phyloP scores from a whole-genome alignment of 1,284 basidiomycete species.

The Pseudozyma sp. region DNA sequence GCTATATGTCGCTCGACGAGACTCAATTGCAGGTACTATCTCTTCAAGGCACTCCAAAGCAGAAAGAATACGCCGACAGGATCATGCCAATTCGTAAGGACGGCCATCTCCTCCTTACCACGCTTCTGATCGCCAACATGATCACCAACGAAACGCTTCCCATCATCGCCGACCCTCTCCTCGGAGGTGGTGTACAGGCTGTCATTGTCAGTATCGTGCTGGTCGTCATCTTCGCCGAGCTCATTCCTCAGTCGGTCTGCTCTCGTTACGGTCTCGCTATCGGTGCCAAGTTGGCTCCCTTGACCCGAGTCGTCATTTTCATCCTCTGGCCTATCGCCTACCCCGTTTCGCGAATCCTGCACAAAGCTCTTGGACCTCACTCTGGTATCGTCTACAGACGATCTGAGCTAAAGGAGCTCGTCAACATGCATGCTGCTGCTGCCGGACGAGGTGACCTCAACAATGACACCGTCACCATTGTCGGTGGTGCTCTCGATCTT shows the following conservation, averaged over 20 bases:
- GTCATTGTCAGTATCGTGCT: constrained; percentile 66
- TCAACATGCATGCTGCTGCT: constrained; percentile 77
- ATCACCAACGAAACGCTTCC: constrained; percentile 76
- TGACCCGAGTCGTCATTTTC: constrained; percentile 65
- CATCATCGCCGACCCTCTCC: constrained; percentile 85
- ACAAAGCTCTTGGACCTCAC: constrained; percentile 68
- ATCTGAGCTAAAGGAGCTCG: constrained; percentile 78
- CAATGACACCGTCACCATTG: constrained; percentile 80
- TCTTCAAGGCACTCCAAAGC: constrained; percentile 83
- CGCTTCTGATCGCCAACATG: constrained; percentile 68
- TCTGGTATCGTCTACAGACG: constrained; percentile 67
- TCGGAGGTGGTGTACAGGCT: constrained; percentile 84
- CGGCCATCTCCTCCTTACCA: constrained; percentile 66
- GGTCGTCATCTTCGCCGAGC: constrained; percentile 80
- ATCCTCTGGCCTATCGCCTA: constrained; percentile 68
- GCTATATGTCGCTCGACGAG: constrained; percentile 93
- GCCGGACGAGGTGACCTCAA: constrained; percentile 76
- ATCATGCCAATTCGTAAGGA: constrained; percentile 85
- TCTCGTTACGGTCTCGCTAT: constrained; percentile 69
- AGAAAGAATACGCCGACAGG: constrained; percentile 82
- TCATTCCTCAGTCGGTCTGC: constrained; percentile 79
- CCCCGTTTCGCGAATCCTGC: constrained; percentile 68
- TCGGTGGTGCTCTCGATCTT: constrained; percentile 79
- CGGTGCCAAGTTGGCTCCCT: constrained; percentile 66
- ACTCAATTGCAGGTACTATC: constrained; percentile 89